Evolutionary conservation across 495 filamentous ascomycete species (phyloP).

Genomic region (Schizothecium vesticola): DNA sequence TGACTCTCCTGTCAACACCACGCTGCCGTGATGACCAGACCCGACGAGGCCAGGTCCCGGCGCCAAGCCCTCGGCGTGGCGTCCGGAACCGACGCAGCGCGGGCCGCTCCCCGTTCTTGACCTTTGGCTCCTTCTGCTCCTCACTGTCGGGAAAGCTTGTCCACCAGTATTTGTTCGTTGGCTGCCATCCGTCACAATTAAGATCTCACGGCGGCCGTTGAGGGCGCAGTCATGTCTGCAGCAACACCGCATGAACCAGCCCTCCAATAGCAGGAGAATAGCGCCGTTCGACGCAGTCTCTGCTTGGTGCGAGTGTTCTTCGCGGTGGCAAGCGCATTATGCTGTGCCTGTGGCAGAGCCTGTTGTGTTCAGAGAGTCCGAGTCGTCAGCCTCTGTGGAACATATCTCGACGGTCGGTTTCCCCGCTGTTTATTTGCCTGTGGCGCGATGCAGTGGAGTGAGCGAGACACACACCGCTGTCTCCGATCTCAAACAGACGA

Average conservation of each 20-base stretch:
- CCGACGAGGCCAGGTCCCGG: not conserved
- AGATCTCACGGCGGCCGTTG: not conserved
- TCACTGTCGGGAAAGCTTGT: not conserved
- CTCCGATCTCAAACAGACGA: not conserved
- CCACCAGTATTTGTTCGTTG: not conserved
- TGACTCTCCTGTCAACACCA: not conserved
- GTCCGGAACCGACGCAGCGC: not conserved
- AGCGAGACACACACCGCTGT: not conserved
- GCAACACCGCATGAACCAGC: not conserved
- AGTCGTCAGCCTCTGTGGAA: not conserved
- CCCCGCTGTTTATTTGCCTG: not conserved
- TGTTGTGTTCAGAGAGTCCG: not conserved
- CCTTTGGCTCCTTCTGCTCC: not conserved
- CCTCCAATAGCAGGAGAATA: not conserved
- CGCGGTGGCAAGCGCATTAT: not conserved
- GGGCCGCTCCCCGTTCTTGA: not conserved
- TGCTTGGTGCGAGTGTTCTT: not conserved
- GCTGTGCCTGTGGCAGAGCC: not conserved
- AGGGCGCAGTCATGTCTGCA: not conserved
- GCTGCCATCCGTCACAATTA: not conserved
- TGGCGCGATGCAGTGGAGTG: not conserved
- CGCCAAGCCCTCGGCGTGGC: not conserved
- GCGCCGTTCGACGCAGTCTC: not conserved
- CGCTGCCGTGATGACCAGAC: not conserved
- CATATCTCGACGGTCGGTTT: not conserved